These are phyloP conservation scores for Kwoniella bestiolae DNA, from an alignment of 768 basidiomycete genomes.

Conservation along the genomic window DNA sequence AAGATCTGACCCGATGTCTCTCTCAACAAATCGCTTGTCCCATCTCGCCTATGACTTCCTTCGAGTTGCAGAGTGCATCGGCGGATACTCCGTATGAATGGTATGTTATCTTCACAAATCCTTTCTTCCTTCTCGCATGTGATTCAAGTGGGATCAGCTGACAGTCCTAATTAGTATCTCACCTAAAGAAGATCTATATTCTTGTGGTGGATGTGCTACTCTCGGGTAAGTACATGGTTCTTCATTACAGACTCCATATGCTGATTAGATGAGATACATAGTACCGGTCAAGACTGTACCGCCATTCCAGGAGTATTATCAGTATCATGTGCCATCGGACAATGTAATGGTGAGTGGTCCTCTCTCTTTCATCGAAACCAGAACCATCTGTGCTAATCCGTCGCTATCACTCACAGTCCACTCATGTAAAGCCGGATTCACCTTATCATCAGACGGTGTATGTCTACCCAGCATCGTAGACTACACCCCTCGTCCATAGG, in stretches of 20 bases:
- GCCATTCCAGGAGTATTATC: conserved; percentile 24
- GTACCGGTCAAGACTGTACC: conserved; percentile 38
- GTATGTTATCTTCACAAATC: conserved; percentile 17
- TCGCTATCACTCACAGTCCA: conserved; percentile 14
- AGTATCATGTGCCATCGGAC: conserved; percentile 26
- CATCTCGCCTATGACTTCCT: conserved; percentile 4
- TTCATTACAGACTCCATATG: not conserved
- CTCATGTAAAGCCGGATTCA: conserved; percentile 24
- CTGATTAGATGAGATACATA: conserved; percentile 4
- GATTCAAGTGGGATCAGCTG: too few relatives aligned
- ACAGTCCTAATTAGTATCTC: conserved; percentile 16
- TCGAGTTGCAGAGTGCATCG: not conserved
- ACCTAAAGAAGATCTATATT: conserved; percentile 32
- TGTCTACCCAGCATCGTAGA: not conserved
- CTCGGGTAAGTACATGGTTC: conserved; percentile 24
- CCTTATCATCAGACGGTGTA: conserved; percentile 11
- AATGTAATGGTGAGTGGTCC: conserved; percentile 30
- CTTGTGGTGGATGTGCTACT: conserved; percentile 37
- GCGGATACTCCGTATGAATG: conserved; percentile 26
- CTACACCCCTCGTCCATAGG: not conserved
- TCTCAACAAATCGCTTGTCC: conserved; percentile 29
- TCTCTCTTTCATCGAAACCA: too few relatives aligned
- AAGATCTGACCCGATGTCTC: conserved; percentile 30
- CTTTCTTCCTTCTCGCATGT: not conserved
- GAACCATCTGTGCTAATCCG: too few relatives aligned